Percentiles rank a stretch among this genome's conserved stretches.
Conservation (phyloP, 2,329 filamentous ascomycete species). For the Diaporthe sp. region DNA sequence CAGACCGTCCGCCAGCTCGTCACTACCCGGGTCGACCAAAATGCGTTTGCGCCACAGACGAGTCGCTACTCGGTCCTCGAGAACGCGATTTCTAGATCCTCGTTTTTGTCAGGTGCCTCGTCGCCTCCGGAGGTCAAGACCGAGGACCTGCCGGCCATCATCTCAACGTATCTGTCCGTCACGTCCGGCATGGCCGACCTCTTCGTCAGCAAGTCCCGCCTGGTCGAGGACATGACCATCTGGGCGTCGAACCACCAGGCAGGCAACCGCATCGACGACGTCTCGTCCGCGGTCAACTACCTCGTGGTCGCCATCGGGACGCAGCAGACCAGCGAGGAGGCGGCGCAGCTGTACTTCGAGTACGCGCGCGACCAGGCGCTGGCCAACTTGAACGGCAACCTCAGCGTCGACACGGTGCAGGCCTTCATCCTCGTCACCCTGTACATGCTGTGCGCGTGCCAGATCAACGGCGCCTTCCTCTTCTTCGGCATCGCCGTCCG, state of each 20-base stretch:
- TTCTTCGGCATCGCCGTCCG: conserved; percentile 68
- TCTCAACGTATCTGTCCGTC: conserved; percentile 55
- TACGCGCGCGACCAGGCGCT: conserved; percentile 63
- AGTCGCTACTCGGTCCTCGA: conserved; percentile 65
- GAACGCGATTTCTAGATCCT: conserved; percentile 56
- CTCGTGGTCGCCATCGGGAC: conserved; percentile 66
- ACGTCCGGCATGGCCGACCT: conserved; percentile 64
- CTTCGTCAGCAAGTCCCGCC: conserved; percentile 56
- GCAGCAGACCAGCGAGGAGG: conserved; percentile 57
- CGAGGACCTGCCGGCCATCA: conserved; percentile 48
- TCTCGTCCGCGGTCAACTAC: conserved; percentile 60
- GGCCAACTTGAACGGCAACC: conserved; percentile 59
- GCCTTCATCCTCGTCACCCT: conserved; percentile 65
- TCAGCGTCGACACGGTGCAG: conserved; percentile 65
- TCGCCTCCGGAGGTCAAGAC: conserved; percentile 48
- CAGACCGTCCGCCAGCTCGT: conserved; percentile 68
- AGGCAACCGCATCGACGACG: conserved; percentile 53
- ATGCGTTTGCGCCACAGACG: conserved; percentile 66
- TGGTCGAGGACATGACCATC: conserved; percentile 56
- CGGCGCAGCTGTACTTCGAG: conserved; percentile 63
- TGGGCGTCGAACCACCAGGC: conserved; percentile 57
- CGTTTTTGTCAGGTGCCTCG: conserved; percentile 52
- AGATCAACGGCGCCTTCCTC: conserved; percentile 68
- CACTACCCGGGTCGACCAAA: conserved; percentile 61
- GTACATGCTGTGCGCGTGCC: conserved; percentile 68